phyloP scores from a whole-genome alignment of 306 rosid species.

The Arachis hypogaea region DNA sequence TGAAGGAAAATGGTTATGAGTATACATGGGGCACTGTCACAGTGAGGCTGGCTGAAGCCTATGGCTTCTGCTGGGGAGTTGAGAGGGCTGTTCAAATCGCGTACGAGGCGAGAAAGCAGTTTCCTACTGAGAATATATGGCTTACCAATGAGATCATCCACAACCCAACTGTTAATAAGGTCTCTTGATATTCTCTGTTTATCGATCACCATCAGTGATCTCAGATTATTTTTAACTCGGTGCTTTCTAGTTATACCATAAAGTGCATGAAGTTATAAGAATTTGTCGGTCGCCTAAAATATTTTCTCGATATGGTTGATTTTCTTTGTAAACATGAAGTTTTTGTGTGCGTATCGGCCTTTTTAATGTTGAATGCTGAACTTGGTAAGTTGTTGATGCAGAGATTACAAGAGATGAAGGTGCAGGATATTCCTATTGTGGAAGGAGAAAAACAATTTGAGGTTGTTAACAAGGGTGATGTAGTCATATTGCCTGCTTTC shows the following conservation, averaged over 20 bases:
- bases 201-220: conserved; percentile 6
- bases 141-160: conserved; percentile 95
- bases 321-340: conserved; percentile 15
- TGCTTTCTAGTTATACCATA: conserved; percentile 12
- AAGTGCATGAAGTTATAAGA: conserved; percentile 10
- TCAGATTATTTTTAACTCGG: not conserved
- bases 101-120: conserved; percentile 95
- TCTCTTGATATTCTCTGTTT: conserved; percentile 29
- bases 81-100: conserved; percentile 99
- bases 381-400: conserved; percentile 41
- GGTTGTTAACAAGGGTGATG: conserved; percentile 77
- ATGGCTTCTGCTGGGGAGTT: conserved; percentile 98
- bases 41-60: conserved; percentile 90
- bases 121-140: conserved; percentile 84
- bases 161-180: conserved; percentile 96
- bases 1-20: conserved; percentile 78
- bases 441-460: conserved; percentile 80
- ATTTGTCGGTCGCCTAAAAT: conserved; percentile 1
- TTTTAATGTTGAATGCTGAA: conserved; percentile 3
- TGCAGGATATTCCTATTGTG: conserved; percentile 67
- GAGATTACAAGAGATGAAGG: conserved; percentile 90
- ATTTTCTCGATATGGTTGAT: not conserved
- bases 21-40: conserved; percentile 92
- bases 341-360: not conserved
- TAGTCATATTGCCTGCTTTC: conserved; percentile 95